Base-by-base conservation (phyloP, 2,329 filamentous ascomycete genomes). In the Berkeleyomyces basicola region DNA sequence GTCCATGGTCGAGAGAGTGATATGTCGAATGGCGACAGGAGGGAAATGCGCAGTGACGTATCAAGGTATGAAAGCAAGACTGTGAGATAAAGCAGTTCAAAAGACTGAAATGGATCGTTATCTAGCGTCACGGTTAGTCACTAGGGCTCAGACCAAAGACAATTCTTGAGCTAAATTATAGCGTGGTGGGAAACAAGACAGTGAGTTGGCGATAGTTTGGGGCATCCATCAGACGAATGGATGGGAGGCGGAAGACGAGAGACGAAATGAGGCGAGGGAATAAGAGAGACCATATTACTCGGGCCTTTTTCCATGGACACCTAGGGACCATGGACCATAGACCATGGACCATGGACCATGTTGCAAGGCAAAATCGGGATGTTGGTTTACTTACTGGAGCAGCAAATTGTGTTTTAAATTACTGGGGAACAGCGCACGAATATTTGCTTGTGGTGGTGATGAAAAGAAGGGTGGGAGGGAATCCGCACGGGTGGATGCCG, bases 41-140 rank as follows among this genome's bases (percentile, higher is more conserved):
- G 11, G 37, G 33, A 36, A 59, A 59, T 43, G 43, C 58, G 58
- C 58, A 16, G 40, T 59, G 58, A 43, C 58, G 58, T 59, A 59
- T 5, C 23, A 59, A 59, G 33, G 37, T 11, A 33, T 23, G 7
- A 59, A 11, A 10, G 58, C 14, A 36, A 23, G 11, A 46, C 39
- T 14, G 58, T 31, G 23, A 23, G 16, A 53, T 36, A 36, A 53
- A 53, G 10, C 3, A 53, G 23, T 36, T 11, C 16, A 53, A 53
- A n/a, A 4, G 49, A 33, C 49, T 36, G 49, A 59, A 59, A 59
- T 23, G n/a, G 5, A 51, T 31, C 57, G 57, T 33, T 46, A 59
- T 59, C 58, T 59, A 36, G 58, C 36, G 31, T 33, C n/a, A 6
- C 58, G 39, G 31, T 44, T 59, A 59, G 58, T n/a, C 16, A 44